Evolutionary conservation across 352 stramenopile genomes (phyloP).

Genomic region (Phytophthora macrochlamydospora): DNA sequence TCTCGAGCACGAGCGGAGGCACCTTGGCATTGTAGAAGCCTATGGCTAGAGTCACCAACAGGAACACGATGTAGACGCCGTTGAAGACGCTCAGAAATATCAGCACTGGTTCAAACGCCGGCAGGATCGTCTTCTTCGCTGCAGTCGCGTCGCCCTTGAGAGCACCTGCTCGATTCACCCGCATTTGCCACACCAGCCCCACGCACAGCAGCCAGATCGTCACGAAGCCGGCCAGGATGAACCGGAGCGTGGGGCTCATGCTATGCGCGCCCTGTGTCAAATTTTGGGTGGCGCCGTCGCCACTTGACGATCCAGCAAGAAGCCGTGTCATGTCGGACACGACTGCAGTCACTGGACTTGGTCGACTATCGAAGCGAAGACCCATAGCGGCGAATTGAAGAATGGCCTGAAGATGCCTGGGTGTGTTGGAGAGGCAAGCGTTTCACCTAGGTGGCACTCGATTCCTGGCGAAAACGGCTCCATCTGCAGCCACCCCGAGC

Average conservation of each 20-base stretch:
- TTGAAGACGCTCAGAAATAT: conserved; percentile 36
- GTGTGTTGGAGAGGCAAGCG: conserved; percentile 5
- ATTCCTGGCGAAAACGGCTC: conserved; percentile 1
- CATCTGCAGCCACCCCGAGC: not conserved
- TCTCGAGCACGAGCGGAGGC: conserved; percentile 27
- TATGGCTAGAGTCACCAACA: conserved; percentile 23
- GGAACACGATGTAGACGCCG: conserved; percentile 30
- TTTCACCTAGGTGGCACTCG: conserved; percentile 11
- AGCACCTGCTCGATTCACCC: conserved; percentile 34
- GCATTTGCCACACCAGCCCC: conserved; percentile 39
- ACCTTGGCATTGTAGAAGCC: conserved; percentile 23
- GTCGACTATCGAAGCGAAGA: conserved; percentile 7
- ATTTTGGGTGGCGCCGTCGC: not conserved
- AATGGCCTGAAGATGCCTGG: conserved; percentile 15
- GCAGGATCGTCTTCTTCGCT: conserved; percentile 46
- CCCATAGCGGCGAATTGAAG: conserved; percentile 16
- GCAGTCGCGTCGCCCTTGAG: conserved; percentile 30
- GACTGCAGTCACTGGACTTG: not conserved
- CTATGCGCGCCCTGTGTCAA: conserved; percentile 16
- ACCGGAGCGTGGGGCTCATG: conserved; percentile 27
- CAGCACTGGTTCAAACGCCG: conserved; percentile 51
- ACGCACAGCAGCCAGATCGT: conserved; percentile 48
- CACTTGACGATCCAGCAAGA: conserved; percentile 13
- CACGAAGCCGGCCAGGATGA: conserved; percentile 34
- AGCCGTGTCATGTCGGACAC: conserved; percentile 10